Conservation (phyloP, 495 filamentous ascomycete species). For the Hyphodiscus hymeniophilus region DNA sequence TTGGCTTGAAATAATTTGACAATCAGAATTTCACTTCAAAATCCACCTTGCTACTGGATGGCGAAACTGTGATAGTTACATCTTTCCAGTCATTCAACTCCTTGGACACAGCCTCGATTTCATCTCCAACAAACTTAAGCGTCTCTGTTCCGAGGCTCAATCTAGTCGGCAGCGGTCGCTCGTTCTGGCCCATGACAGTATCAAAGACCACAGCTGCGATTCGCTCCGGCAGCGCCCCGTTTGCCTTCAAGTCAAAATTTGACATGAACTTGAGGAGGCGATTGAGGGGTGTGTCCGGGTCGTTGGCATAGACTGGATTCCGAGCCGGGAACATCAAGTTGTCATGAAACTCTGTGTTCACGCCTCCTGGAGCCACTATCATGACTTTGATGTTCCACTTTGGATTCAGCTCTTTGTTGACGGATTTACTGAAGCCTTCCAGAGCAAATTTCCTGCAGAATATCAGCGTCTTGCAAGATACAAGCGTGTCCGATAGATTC, state of each 20-base stretch:
- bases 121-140: background rate
- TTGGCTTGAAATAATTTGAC: too few relatives aligned
- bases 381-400: constrained; percentile 1
- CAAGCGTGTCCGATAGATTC: too few relatives aligned
- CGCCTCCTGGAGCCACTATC: background rate
- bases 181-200: background rate
- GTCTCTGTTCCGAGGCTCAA: background rate
- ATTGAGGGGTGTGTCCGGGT: background rate
- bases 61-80: background rate
- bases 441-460: background rate
- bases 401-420: background rate
- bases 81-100: background rate
- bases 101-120: background rate
- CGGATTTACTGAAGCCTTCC: background rate
- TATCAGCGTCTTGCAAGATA: too few relatives aligned
- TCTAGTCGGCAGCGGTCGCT: background rate
- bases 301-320: background rate
- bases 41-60: too few relatives aligned
- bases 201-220: background rate
- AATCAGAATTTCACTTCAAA: too few relatives aligned
- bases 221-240: background rate
- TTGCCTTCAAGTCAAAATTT: background rate
- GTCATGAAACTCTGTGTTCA: background rate
- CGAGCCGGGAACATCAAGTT: background rate
- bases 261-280: background rate